phyloP scores from a whole-genome alignment of 768 basidiomycete species.

The Scleroderma citrinum region DNA sequence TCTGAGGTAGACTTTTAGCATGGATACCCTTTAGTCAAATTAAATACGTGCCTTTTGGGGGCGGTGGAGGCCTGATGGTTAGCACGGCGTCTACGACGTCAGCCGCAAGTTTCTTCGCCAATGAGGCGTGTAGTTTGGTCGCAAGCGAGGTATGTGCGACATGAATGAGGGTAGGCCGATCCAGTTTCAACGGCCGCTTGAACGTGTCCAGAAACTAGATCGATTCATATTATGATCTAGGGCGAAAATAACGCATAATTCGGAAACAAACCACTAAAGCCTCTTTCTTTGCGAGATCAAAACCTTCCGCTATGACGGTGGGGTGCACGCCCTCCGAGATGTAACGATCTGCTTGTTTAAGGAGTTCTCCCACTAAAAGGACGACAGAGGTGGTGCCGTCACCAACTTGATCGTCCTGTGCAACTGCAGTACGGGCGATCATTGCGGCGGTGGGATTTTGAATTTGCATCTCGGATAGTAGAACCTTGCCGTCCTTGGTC shows the following conservation, averaged over 20 bases:
- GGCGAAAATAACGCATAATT: conserved; percentile 7
- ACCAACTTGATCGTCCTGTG: conserved; percentile 98
- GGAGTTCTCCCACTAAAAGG: conserved; percentile 87
- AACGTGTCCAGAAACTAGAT: conserved; percentile 87
- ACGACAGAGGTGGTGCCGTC: conserved; percentile 99
- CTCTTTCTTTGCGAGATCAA: conserved; percentile 97
- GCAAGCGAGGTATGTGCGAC: conserved; percentile 94
- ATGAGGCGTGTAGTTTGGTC: conserved; percentile 78
- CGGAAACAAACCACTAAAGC: conserved; percentile 64
- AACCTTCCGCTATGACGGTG: conserved; percentile 90
- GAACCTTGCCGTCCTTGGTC: conserved; percentile 99
- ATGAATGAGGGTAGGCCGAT: conserved; percentile 87
- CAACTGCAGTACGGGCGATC: conserved; percentile 97
- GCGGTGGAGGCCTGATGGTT: conserved; percentile 70
- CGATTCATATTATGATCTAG: conserved; percentile 17
- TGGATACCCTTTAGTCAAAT: conserved; percentile 21
- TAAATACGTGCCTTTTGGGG: conserved; percentile 46
- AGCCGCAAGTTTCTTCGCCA: conserved; percentile 85
- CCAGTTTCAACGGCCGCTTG: conserved; percentile 71
- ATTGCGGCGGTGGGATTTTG: conserved; percentile 98
- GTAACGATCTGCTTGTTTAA: conserved; percentile 97
- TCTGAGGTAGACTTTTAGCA: conserved; percentile 35
- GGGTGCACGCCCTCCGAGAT: conserved; percentile 98
- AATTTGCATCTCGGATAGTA: conserved; percentile 99
- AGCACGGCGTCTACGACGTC: conserved; percentile 95